Percentiles rank a stretch among this genome's conserved stretches.
phyloP scores from a whole-genome alignment of 768 basidiomycete species.

The Steccherinum ochraceum region DNA sequence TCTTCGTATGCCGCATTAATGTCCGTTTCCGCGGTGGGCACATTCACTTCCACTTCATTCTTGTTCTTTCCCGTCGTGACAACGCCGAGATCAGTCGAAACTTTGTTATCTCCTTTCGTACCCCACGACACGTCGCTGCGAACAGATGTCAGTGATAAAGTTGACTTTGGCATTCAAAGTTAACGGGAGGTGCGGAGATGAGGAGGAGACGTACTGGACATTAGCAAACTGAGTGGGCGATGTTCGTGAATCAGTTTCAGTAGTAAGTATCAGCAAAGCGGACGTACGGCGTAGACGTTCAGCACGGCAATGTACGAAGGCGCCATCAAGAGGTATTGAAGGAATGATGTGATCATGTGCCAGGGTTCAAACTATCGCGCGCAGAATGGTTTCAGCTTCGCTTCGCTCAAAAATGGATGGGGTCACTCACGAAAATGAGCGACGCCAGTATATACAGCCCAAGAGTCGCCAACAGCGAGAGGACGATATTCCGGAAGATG shows the following conservation, averaged over 20 bases:
- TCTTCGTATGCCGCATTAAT: constrained; percentile 89
- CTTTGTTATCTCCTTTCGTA: constrained; percentile 91
- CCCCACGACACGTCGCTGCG: constrained; percentile 88
- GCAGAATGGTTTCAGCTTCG: not conserved
- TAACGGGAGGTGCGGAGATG: not conserved
- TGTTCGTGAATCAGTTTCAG: constrained; percentile 3
- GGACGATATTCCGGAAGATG: constrained; percentile 80
- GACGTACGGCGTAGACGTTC: constrained; percentile 77
- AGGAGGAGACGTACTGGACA: constrained; percentile 44
- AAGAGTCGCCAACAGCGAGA: constrained; percentile 82
- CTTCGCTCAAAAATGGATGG: not conserved
- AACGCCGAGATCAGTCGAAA: constrained; percentile 78
- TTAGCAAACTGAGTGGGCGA: constrained; percentile 58
- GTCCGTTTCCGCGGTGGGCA: constrained; percentile 86
- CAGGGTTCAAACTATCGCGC: constrained; percentile 87
- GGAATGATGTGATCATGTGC: constrained; percentile 96
- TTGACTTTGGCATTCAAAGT: too few species aligned
- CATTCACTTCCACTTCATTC: constrained; percentile 79
- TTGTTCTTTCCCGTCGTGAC: constrained; percentile 61
- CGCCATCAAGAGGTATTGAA: constrained; percentile 89
- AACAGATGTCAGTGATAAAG: not conserved
- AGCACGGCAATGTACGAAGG: constrained; percentile 93
- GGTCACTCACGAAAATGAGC: constrained; percentile 69
- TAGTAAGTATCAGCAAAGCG: constrained; percentile 3
- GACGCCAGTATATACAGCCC: constrained; percentile 84